Base-by-base conservation (phyloP, 345 rosid species). In the Sisymbrium altissimum region DNA sequence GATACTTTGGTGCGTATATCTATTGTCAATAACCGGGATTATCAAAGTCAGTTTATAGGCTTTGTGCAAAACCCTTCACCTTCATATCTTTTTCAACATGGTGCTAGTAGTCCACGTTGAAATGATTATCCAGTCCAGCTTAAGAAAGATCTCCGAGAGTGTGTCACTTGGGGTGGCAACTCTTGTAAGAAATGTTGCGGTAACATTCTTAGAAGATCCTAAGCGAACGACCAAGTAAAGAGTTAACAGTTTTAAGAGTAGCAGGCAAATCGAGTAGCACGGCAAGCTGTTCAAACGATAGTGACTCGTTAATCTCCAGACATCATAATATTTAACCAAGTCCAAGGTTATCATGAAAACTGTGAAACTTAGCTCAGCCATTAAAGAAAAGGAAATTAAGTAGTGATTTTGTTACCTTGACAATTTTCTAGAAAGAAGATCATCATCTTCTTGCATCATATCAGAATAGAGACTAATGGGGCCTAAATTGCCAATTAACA, bases 261-360 rank as follows among this genome's bases (percentile, higher is more conserved):
- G 62, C 50, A 30, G 76, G 38, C 19, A 97, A 95, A 75, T 86
- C 96, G 49, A 95, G 83, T 66, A 84, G 79, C 76, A 64, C 66
- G 6, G 98, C 97, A 49, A 95, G 84, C 58, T 85, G 90, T 73
- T 95, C 99, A 81, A 95, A 95, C 0, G 96, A 96, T 81, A 89
- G 66, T 9, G 85, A 80, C 80, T 84, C 86, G 5, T 70, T 84
- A 78, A 78, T 84, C 84, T 92, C 99, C 99, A 95, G n/a, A 81
- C 92, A 90, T n/a, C 83, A 97, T 95, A 58, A 54, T 8, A 63
- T 46, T 40, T 50, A 69, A 67, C 4, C 52, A 66, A 29, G 15
- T n/a, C n/a, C n/a, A n/a, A n/a, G n/a, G n/a, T n/a, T n/a, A 23
- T 23, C 33, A 55, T 15, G 18, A 25, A 71, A 35, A 2, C 21